These are phyloP conservation scores for Nicotiana attenuata DNA, from an alignment of 257 asterid genomes.

Conservation along the genomic window DNA sequence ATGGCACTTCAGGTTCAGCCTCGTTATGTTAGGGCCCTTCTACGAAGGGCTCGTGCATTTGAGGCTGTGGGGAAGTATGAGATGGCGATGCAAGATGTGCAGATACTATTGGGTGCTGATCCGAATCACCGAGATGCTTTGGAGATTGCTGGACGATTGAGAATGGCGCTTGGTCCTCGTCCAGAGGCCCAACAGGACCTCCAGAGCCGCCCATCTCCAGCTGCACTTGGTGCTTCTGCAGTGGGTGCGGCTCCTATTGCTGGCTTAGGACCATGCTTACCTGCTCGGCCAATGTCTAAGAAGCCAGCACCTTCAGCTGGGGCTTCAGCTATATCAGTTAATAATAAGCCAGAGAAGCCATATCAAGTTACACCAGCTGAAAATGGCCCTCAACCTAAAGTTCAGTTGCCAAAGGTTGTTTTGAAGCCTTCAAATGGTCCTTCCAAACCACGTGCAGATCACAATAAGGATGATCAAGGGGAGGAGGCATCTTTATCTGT, in stretches of 20 bases:
- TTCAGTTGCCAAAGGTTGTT: constrained; percentile 54
- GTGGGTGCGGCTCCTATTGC: constrained; percentile 89
- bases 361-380: constrained; percentile 31
- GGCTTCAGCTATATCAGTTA: constrained; percentile 32
- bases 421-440: constrained; percentile 68
- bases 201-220: constrained; percentile 97
- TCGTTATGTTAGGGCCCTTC: constrained; percentile 55
- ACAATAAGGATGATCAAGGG: constrained; percentile 35
- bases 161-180: constrained; percentile 60
- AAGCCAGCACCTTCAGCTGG: constrained; percentile 35
- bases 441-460: constrained; percentile 31
- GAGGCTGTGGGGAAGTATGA: constrained; percentile 83
- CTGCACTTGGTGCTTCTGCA: constrained; percentile 98
- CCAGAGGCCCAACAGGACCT: constrained; percentile 92
- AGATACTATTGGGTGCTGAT: constrained; percentile 50
- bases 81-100: constrained; percentile 80
- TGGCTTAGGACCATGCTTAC: constrained; percentile 91
- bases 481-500: constrained; percentile 23
- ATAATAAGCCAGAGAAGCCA: constrained; percentile 50
- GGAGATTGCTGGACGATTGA: constrained; percentile 70
- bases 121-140: constrained; percentile 65
- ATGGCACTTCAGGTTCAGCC: constrained; percentile 86
- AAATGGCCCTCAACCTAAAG: constrained; percentile 50
- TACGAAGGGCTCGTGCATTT: constrained; percentile 80
- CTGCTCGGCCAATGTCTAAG: constrained; percentile 73